Percentiles rank a stretch among this genome's conserved stretches.
Conservation (phyloP, 1,284 basidiomycete genomes). For the Sporisorium iseilematis-ciliati region DNA sequence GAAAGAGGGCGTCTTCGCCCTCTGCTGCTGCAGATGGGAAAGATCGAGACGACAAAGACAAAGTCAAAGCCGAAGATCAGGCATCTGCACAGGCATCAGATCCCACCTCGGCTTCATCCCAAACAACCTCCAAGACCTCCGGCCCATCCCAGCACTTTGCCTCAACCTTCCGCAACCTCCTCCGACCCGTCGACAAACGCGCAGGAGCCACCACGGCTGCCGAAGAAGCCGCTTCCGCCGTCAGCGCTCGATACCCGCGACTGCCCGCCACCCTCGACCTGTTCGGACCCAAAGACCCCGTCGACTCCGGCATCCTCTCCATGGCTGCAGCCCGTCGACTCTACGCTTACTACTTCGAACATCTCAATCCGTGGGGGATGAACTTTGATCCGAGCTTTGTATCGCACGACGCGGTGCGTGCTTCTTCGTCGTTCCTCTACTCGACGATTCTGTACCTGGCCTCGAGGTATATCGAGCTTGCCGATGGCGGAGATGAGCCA, state of each 20-base stretch:
- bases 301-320: constrained; percentile 40
- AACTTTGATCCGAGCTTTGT: constrained; percentile 45
- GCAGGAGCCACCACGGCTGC: constrained; percentile 21
- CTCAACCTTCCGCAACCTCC: constrained; percentile 44
- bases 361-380: constrained; percentile 52
- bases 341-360: constrained; percentile 45
- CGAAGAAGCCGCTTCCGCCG: constrained; percentile 34
- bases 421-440: constrained; percentile 46
- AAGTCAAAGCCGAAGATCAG: constrained; percentile 9
- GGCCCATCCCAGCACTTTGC: constrained; percentile 36
- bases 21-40: background rate
- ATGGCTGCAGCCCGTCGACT: constrained; percentile 37
- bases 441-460: constrained; percentile 47
- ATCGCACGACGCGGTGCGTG: constrained; percentile 43
- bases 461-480: constrained; percentile 43
- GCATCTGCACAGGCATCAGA: background rate
- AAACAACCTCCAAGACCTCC: constrained; percentile 11
- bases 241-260: constrained; percentile 34
- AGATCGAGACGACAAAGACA: background rate
- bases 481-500: constrained; percentile 25
- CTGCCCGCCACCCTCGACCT: constrained; percentile 39
- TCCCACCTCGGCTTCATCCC: background rate
- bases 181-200: constrained; percentile 44
- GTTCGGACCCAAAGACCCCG: constrained; percentile 38
- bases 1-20: constrained; percentile 15